Base-by-base conservation (phyloP, 179 eudicot species). In the Silene coronaria region DNA sequence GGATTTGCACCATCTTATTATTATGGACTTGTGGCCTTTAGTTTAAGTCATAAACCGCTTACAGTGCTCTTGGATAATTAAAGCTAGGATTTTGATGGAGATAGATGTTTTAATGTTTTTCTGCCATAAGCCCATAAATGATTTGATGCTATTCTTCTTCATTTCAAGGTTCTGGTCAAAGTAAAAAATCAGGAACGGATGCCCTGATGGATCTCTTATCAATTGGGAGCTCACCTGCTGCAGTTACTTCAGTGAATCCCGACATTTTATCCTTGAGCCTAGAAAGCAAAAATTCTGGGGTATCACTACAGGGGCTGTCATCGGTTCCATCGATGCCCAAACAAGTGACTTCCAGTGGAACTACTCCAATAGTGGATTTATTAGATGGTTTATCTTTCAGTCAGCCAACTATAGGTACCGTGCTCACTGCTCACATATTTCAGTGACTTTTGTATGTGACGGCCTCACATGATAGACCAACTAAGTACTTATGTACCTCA, bases 171-270 rank as follows among this genome's bases (percentile, higher is more conserved):
- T 75, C 84, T 63, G 86, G 80, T 80, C 94, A 89, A 82, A 81
- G 83, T 81, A 85, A 85, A 61, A 88, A 81, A 82, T 81, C 88
- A 70, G 96, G 95, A 78, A 83, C 95, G 5, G 96, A 92, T 82
- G 95, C 83, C 73, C 78, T 95, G 46, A 68, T 95, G 84, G 97
- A 95, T 83, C 96, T 95, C 67, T 85, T 95, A 80, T 90, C 97
- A 77, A 89, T 92, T 68, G 99, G 97, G 78, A 80, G 83, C 21
- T 76, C 92, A 64, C 89, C 94, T 36, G 83, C 86, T 72, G 85
- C 86, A 76, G 84, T 81, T 77, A 82, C 68, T 79, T 78, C 86
- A 76, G 79, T 84, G 58, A 75, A 80, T 36, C 77, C 87, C 67
- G 91, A 90, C 63, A 78, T 91, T 74, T 80, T 89, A 66, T 90